Evolutionary conservation across 129 eudicot genomes (phyloP).

Genomic region (Gnaphalium uliginosum): DNA sequence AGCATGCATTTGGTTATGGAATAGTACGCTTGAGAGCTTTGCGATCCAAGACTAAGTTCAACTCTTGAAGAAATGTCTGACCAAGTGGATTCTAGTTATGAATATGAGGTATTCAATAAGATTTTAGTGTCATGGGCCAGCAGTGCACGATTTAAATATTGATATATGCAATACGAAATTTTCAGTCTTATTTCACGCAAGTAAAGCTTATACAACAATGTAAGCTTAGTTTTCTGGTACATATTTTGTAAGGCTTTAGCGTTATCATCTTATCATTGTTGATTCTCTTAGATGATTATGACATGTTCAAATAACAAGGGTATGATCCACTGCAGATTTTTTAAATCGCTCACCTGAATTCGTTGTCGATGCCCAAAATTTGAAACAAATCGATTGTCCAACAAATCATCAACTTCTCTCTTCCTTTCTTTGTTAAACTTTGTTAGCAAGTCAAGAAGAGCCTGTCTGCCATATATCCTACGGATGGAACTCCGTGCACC

Average conservation of each 20-base stretch:
- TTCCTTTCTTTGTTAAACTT: slow-evolving; percentile 60
- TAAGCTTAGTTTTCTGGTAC: slow-evolving; percentile 7
- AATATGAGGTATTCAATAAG: background rate
- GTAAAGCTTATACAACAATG: slow-evolving; percentile 2
- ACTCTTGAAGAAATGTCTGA: background rate
- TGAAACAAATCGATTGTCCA: slow-evolving; percentile 55
- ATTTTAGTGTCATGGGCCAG: slow-evolving; percentile 8
- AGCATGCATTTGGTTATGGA: background rate
- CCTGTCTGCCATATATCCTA: slow-evolving; percentile 77
- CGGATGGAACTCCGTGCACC: slow-evolving; percentile 49
- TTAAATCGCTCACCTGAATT: slow-evolving; percentile 61
- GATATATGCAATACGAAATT: background rate
- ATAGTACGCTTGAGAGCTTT: background rate
- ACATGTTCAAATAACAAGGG: slow-evolving; percentile 1
- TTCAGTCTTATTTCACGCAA: slow-evolving; percentile 6
- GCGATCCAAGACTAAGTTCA: background rate
- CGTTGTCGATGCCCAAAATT: slow-evolving; percentile 75
- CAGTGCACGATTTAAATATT: background rate
- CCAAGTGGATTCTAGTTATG: slow-evolving; percentile 5
- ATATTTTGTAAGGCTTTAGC: background rate
- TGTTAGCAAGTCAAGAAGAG: slow-evolving; percentile 65
- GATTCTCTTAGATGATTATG: background rate
- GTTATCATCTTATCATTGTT: background rate
- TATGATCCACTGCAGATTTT: background rate
- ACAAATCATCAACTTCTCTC: slow-evolving; percentile 54